These are phyloP conservation scores for Fusarium chaquense DNA, from an alignment of 2,329 filamentous ascomycete species.

Conservation along the genomic window DNA sequence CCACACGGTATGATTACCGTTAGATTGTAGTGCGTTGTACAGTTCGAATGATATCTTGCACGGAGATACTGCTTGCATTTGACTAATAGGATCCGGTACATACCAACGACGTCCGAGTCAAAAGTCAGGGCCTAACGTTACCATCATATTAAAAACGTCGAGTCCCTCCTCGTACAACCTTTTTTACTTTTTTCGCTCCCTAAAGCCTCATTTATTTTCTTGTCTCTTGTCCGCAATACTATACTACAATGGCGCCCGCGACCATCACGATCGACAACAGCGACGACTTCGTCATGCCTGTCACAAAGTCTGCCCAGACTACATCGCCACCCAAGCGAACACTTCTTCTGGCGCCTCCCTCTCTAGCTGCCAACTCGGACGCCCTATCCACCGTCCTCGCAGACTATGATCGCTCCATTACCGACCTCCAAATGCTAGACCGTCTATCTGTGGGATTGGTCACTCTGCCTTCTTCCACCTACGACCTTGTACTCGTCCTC, in stretches of 20 bases:
- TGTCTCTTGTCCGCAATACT: constrained; percentile 5
- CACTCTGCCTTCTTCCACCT: constrained; percentile 78
- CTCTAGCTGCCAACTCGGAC: constrained; percentile 86
- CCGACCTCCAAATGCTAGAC: constrained; percentile 98
- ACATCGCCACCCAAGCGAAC: constrained; percentile 64
- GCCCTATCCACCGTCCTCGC: constrained; percentile 78
- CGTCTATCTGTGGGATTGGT: constrained; percentile 86
- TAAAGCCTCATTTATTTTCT: constrained; percentile 7
- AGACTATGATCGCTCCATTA: constrained; percentile 77
- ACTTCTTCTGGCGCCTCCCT: constrained; percentile 90
- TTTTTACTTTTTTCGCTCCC: neutral
- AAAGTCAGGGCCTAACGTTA: constrained; percentile 40
- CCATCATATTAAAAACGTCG: constrained; percentile 37
- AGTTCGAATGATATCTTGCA: constrained; percentile 32
- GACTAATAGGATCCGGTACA: constrained; percentile 45
- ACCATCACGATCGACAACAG: constrained; percentile 67
- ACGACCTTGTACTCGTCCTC: constrained; percentile 87
- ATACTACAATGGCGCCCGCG: constrained; percentile 62
- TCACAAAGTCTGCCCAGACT: constrained; percentile 40
- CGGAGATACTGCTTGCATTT: constrained; percentile 36
- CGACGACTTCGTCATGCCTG: constrained; percentile 61
- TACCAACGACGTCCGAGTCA: constrained; percentile 27
- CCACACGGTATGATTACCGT: constrained; percentile 30
- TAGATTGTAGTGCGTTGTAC: constrained; percentile 10
- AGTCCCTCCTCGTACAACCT: constrained; percentile 16